phyloP scores from a whole-genome alignment of 805 yeast genomes.

The Zygotorulaspora chibaensis region DNA sequence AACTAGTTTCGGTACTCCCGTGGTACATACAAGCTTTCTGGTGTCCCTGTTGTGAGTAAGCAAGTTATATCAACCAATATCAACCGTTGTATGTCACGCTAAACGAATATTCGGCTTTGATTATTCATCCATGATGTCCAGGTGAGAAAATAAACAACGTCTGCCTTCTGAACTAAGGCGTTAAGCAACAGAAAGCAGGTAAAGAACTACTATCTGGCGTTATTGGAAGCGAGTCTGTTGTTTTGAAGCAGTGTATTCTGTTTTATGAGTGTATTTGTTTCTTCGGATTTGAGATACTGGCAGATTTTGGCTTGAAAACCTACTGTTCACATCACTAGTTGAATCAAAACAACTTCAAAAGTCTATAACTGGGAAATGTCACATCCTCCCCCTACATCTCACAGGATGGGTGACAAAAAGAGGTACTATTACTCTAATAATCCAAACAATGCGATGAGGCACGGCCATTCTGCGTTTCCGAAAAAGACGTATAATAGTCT shows the following conservation, averaged over 20 bases:
- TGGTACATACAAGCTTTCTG: too few relatives aligned
- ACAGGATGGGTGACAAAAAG: conserved; percentile 27
- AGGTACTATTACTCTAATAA: conserved; percentile 29
- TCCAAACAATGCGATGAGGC: conserved; percentile 22
- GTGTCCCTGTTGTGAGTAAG: too few relatives aligned
- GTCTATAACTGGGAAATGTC: conserved; percentile 8
- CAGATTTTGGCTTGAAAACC: too few relatives aligned
- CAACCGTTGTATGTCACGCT: background rate
- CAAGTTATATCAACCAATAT: too few relatives aligned
- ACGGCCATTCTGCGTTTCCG: conserved; percentile 13
- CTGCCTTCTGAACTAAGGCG: background rate
- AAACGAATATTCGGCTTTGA: background rate
- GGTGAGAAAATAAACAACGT: background rate
- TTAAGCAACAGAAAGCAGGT: background rate
- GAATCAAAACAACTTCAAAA: background rate
- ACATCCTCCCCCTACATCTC: conserved; percentile 12
- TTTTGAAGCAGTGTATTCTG: background rate
- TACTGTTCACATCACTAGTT: too few relatives aligned
- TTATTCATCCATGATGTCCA: background rate
- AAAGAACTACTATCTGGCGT: background rate
- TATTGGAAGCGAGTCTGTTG: background rate
- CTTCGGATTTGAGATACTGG: too few relatives aligned
- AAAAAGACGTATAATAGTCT: conserved; percentile 14
- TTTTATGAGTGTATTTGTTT: background rate
- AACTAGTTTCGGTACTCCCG: too few relatives aligned